Base-by-base conservation (phyloP, 2,329 filamentous ascomycete genomes). In the Didymella exigua region DNA sequence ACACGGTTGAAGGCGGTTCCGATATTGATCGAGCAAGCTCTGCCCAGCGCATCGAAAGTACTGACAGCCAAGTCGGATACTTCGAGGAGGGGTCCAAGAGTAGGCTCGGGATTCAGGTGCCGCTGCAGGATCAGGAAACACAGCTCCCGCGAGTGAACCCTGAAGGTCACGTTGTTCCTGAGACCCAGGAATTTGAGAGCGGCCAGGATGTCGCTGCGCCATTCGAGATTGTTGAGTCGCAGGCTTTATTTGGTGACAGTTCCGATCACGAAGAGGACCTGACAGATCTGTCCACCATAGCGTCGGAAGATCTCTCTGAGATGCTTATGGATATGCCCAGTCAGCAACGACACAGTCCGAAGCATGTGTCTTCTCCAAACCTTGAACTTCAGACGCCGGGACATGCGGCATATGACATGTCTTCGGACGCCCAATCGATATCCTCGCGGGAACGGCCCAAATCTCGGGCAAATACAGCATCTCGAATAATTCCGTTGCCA, bases 391-490 rank as follows among this genome's bases (percentile, higher is more conserved):
- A 23, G 19, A 46, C 23, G 2, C 34, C 44, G 5, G 9, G 10
- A 2, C 24, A 24, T 21, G n/a, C 41, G 21, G 49, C 40, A 4
- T 46, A 30, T 3, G 2, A 40, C 13, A 41, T 31, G n/a, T 23
- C 49, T 14, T 44, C 51, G 8, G 53, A 49, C 13, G 44, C 40
- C 8, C 34, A 41, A 9, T 62, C 59, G 14, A 54, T 53, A 34
- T 18, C 27, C 5, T 63, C 61, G 1, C 49, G 56, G 5, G 57
- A 61, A 30, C 63, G 69, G 31, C 68, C 68, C 1, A 64, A 42
- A 47, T 72, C 71, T 1, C 65, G 65, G 46, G 72, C 71, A 9
- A 74, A 75, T 27, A 72, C 65, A 16, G 66, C 66, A 16, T 72
- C 69, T 24, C 60, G 69, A 1, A 68, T 75, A 55, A 62, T 62